Evolutionary conservation across 768 basidiomycete species (phyloP), one percentile per base, ranked within the genome.

Genomic region (Zangia roseola): DNA sequence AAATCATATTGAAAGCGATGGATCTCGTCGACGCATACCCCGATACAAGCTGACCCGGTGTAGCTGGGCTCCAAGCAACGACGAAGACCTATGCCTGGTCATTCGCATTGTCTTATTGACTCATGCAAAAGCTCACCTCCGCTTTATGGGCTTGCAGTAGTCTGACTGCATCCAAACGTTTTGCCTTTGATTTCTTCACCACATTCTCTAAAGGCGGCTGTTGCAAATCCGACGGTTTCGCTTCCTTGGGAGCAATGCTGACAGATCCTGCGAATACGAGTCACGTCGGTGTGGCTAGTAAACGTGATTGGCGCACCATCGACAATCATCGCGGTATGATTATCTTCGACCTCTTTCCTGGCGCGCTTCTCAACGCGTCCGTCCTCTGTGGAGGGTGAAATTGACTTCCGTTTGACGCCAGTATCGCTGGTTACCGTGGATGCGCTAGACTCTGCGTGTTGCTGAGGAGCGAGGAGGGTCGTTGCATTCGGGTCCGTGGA

Each of bases 41-140:
- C 24, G 88, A 82, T 19, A 86, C 86, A 16, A 92, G 68, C n/a
- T 82, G 59, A 33, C 78, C 73, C 25, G 71, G 72, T 28, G 76
- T 71, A 31, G 69, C 72, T 12, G 90, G 88, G 67, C 88, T 91
- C 75, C 87, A 92, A 5, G 84, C 80, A 47, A 87, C 88, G 6
- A 88, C 82, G 46, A 91, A 92, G 7, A 92, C 86, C 88, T 91
- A 47, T 39, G 19, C 24, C 23, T 47, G n/a, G n/a, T 62, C 24
- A 38, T 40, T 33, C 40, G 17, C 40, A 37, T 36, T 45, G 20
- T 36, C 13, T 14, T 19, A 45, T 52, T 37, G 14, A 59, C 53
- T 50, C 60, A 58, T 33, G 64, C 21, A 5, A 47, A n/a, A 25
- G 23, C 47, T 51, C 39, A 82, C 84, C 67, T 86, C 84, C 28